Conservation (phyloP, 768 basidiomycete species). For the Pluteus cervinus region DNA sequence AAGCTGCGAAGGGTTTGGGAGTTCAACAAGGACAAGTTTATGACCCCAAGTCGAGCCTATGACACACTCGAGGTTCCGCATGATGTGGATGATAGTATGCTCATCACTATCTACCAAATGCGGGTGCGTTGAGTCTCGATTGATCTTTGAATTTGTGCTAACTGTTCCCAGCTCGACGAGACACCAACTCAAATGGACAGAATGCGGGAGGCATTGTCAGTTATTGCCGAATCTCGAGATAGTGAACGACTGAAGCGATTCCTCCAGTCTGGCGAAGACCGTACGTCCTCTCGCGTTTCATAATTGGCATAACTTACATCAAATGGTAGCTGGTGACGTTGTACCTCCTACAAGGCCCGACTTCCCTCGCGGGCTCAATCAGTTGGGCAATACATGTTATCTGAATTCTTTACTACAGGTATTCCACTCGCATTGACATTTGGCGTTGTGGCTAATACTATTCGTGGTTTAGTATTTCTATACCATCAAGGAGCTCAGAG, state of each 20-base stretch:
- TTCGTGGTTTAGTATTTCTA: conserved; percentile 79
- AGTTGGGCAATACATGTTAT: conserved; percentile 86
- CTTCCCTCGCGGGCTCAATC: conserved; percentile 81
- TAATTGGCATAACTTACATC: conserved; percentile 2
- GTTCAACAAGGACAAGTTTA: conserved; percentile 43
- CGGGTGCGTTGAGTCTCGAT: conserved; percentile 37
- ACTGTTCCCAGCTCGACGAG: conserved; percentile 55
- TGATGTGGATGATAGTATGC: conserved; percentile 73
- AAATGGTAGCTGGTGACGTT: conserved; percentile 57
- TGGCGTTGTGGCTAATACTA: conserved; percentile 2
- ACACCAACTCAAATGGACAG: conserved; percentile 58
- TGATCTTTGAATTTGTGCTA: conserved; percentile 7
- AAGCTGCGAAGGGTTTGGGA: conserved; percentile 47
- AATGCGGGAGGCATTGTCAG: conserved; percentile 65
- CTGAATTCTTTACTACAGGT: conserved; percentile 77
- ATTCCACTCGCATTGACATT: conserved; percentile 6
- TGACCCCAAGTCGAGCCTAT: conserved; percentile 72
- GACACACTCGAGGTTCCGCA: conserved; percentile 60
- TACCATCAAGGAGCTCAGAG: conserved; percentile 87
- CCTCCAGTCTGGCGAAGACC: conserved; percentile 61
- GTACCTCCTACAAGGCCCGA: conserved; percentile 47
- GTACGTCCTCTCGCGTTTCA: conserved; percentile 41
- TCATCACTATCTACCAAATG: conserved; percentile 67
- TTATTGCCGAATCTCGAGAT: conserved; percentile 71
- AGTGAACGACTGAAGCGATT: conserved; percentile 68